Base-by-base conservation (phyloP, 345 rosid species). In the Brassica carinata region DNA sequence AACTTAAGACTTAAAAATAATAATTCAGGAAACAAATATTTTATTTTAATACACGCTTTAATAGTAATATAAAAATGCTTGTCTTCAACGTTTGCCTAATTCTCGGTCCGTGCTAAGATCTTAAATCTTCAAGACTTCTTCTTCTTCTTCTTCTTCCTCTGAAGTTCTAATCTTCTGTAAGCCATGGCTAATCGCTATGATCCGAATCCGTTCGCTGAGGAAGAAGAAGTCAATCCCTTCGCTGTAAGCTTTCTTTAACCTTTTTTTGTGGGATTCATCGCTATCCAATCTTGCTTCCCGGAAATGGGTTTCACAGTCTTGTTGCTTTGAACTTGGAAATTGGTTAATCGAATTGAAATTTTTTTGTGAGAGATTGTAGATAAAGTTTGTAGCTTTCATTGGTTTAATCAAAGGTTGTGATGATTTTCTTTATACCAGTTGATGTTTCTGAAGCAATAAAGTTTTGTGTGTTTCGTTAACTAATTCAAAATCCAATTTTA, bases 191-290 rank as follows among this genome's bases (percentile, higher is more conserved):
- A 71, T 65, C 84, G 81, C 9, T 81, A 81, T 76, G 84, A 81
- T 76, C 77, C 69, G 6, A 81, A 81, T 67, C 84, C 84, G 2
- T 96, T 93, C 76, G 99, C 88, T 33, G 98, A 91, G 51, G 99
- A 93, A 36, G 90, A 92, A 61, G 93, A 89, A 86, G 98, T 93
- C 72, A 96, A 96, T 82, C 99, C 99, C 75, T 96, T 96, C 84
- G 80, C 96, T 7, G 99, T 96, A 70, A 85, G 96, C 83, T 71
- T 64, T 82, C 27, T 38, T 81, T 57, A 18, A 64, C 23, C 57
- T 8, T 64, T 13, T 63, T 64, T 19, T 1, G 17, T 51, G 5
- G 40, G 7, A 57, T 59, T n/a, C 1, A 71, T 75, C 57, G 5
- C 23, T 69, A 67, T 67, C 9, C 10, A 67, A 15, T 69, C 57